Evolutionary conservation across 768 basidiomycete species (phyloP).

Genomic region (Dictyophora rubrovolvata): DNA sequence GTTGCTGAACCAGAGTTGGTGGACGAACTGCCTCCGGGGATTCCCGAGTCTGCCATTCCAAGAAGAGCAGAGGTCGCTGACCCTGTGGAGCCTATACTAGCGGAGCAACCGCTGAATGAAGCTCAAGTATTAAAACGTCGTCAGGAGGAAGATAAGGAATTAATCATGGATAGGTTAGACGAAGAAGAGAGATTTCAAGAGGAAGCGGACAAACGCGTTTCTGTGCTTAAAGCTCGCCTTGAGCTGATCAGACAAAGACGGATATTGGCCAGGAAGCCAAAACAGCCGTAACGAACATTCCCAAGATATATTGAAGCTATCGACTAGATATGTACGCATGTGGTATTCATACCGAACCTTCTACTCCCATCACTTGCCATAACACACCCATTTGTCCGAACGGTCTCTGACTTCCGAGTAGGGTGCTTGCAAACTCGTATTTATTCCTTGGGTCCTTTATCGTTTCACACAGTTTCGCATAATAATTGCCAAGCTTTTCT

Average conservation of each 20-base stretch:
- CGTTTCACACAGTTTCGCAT: slow-evolving; percentile 63
- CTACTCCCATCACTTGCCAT: slow-evolving; percentile 70
- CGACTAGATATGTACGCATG: not conserved
- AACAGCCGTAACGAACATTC: not conserved
- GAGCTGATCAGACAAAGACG: slow-evolving; percentile 46
- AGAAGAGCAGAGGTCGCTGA: slow-evolving; percentile 18
- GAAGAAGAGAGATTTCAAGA: slow-evolving; percentile 84
- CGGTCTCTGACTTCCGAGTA: slow-evolving; percentile 74
- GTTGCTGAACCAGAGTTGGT: slow-evolving; percentile 56
- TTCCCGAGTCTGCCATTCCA: slow-evolving; percentile 24
- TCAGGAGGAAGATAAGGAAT: slow-evolving; percentile 64
- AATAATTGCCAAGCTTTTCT: slow-evolving; percentile 54
- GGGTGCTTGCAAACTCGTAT: slow-evolving; percentile 86
- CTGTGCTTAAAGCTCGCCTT: slow-evolving; percentile 50
- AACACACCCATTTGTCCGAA: slow-evolving; percentile 69
- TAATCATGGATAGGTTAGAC: slow-evolving; percentile 77
- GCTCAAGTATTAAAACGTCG: slow-evolving; percentile 38
- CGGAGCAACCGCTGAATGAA: slow-evolving; percentile 29
- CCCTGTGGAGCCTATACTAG: slow-evolving; percentile 15
- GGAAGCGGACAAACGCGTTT: slow-evolving; percentile 73
- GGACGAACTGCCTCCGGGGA: slow-evolving; percentile 35
- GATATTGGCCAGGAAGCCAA: slow-evolving; percentile 23
- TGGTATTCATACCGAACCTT: slow-evolving; percentile 23
- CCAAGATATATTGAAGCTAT: not conserved
- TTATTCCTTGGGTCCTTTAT: slow-evolving; percentile 65